Evolutionary conservation across 495 filamentous ascomycete species (phyloP).

Genomic region (Aspergillus baeticus): DNA sequence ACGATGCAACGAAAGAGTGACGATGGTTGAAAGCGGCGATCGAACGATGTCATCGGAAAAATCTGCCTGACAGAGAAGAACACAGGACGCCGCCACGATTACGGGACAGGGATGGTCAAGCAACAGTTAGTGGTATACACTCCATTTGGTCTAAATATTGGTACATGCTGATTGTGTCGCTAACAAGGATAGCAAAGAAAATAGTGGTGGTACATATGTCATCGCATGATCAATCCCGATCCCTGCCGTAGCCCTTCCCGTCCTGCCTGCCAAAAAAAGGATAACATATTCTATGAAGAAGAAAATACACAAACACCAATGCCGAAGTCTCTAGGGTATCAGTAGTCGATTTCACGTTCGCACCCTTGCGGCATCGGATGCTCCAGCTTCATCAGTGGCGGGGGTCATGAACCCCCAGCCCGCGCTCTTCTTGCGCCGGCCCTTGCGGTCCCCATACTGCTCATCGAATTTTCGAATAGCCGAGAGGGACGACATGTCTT

Average conservation of each 20-base stretch:
- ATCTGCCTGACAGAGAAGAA: neutral
- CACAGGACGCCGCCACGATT: neutral
- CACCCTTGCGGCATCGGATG: slow-evolving; percentile 37
- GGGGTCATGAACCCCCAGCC: slow-evolving; percentile 45
- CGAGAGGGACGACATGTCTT: slow-evolving; percentile 85
- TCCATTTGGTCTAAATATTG: slow-evolving; percentile 16
- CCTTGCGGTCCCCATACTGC: slow-evolving; percentile 88
- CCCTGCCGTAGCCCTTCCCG: slow-evolving; percentile 11
- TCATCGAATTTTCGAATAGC: slow-evolving; percentile 95
- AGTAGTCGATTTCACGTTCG: slow-evolving; percentile 28
- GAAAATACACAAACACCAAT: neutral
- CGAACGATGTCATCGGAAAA: slow-evolving; percentile 18
- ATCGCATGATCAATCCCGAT: slow-evolving; percentile 10
- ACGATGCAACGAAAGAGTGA: neutral
- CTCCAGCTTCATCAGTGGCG: slow-evolving; percentile 19
- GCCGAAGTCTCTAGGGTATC: slow-evolving; percentile 9
- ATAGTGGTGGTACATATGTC: slow-evolving; percentile 14
- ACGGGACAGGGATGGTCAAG: neutral
- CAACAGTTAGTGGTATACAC: slow-evolving; percentile 7
- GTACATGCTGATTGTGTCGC: slow-evolving; percentile 21
- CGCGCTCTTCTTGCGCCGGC: slow-evolving; percentile 59
- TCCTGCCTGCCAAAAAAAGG: too few species aligned
- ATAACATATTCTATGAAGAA: slow-evolving; percentile 1
- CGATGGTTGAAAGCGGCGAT: neutral
- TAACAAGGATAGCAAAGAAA: slow-evolving; percentile 11